phyloP scores from a whole-genome alignment of 106 monocot species.

The Dioscorea zingiberensis region DNA sequence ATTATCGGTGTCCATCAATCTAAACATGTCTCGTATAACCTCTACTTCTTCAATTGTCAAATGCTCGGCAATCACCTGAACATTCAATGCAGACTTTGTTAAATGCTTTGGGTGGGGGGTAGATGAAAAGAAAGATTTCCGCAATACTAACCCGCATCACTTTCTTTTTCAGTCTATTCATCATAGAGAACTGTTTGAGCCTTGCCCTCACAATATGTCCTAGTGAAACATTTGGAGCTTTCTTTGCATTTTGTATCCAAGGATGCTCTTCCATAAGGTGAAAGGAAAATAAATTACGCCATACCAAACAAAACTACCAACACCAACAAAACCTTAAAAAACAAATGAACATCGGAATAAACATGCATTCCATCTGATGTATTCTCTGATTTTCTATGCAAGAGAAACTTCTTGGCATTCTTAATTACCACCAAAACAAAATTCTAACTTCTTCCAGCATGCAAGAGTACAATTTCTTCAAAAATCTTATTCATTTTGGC shows the following conservation, averaged over 20 bases:
- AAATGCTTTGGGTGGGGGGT: background rate
- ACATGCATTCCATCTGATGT: too few species aligned
- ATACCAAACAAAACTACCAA: too few species aligned
- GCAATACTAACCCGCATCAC: conserved; percentile 50
- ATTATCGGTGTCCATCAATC: conserved; percentile 57
- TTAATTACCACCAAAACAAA: too few species aligned
- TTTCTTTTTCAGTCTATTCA: conserved; percentile 84
- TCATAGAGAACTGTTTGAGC: conserved; percentile 64
- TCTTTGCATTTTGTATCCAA: conserved; percentile 58
- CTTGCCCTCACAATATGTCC: conserved; percentile 69
- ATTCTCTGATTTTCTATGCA: too few species aligned
- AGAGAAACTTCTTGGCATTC: too few species aligned
- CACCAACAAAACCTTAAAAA: too few species aligned
- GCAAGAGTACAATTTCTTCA: too few species aligned
- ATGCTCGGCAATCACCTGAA: conserved; percentile 71
- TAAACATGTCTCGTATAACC: conserved; percentile 65
- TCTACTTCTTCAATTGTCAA: conserved; percentile 64
- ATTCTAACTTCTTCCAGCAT: too few species aligned
- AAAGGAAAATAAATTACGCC: background rate
- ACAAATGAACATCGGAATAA: too few species aligned
- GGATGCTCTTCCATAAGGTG: conserved; percentile 40
- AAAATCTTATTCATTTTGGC: too few species aligned
- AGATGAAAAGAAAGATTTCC: background rate
- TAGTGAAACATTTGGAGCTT: conserved; percentile 50
- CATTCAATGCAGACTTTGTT: background rate